These are phyloP conservation scores for Termitomyces sp. DNA, from an alignment of 768 basidiomycete species.

Conservation along the genomic window DNA sequence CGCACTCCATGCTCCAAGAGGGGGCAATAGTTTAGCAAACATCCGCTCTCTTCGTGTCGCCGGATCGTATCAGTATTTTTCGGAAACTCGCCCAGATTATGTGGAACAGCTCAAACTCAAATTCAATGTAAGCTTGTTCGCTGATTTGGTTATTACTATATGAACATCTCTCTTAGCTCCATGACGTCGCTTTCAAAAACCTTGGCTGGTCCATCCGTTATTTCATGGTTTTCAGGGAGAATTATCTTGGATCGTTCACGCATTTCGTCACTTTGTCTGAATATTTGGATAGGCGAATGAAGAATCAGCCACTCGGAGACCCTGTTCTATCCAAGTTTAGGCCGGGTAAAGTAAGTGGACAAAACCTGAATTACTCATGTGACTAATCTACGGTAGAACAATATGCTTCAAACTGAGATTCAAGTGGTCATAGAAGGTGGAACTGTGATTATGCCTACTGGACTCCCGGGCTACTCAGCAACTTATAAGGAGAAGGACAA, in stretches of 20 bases:
- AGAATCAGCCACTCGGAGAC: conserved; percentile 67
- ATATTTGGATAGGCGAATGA: conserved; percentile 68
- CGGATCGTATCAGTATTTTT: conserved; percentile 73
- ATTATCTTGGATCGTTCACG: conserved; percentile 93
- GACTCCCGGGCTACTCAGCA: conserved; percentile 59
- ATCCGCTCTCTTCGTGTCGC: conserved; percentile 52
- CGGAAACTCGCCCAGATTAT: conserved; percentile 62
- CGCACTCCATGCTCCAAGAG: conserved; percentile 58
- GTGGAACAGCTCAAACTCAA: conserved; percentile 75
- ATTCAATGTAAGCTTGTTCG: conserved; percentile 46
- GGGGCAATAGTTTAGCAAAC: conserved; percentile 60
- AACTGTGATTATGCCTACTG: conserved; percentile 61
- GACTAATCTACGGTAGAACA: conserved; percentile 47
- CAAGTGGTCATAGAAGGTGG: conserved; percentile 48
- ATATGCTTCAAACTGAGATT: conserved; percentile 76
- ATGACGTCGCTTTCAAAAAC: conserved; percentile 58
- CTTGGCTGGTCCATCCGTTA: conserved; percentile 89
- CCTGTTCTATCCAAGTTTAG: conserved; percentile 79
- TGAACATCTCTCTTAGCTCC: conserved; percentile 30
- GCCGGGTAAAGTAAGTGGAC: conserved; percentile 60
- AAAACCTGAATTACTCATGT: not conserved
- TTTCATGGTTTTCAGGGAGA: conserved; percentile 85
- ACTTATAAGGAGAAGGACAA: conserved; percentile 22
- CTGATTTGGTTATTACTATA: not conserved
- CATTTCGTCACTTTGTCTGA: conserved; percentile 88